Evolutionary conservation across 2,329 filamentous ascomycete species (phyloP), one percentile per base, ranked within the genome.

Genomic region (Aspergillus japonicus): DNA sequence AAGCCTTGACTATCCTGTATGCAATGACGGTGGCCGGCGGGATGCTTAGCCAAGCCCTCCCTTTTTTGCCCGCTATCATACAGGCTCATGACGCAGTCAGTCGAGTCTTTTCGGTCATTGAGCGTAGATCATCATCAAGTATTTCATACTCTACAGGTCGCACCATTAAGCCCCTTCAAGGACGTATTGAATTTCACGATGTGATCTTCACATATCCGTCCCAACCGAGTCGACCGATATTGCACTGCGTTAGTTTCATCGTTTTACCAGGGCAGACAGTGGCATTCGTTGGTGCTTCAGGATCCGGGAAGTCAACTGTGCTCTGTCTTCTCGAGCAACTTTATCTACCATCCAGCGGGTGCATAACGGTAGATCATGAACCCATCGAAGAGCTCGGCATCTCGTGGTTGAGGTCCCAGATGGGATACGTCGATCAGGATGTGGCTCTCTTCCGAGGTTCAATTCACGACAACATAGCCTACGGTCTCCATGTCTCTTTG

Each of bases 361-460:
- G 61, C 4, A 75, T 79, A 12, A 65, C 26, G 39, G 68, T 79
- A 23, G 77, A 78, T 62, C 74, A 71, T 6, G 66, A 71, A 35
- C 65, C 73, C 35, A 68, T 78, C 50, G 66, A 70, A n/a, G 62
- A 72, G 14, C 59, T 77, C 5, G 75, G 75, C 39, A 54, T 71
- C 11, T 54, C 62, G 5, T 67, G 61, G 62, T 47, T 71, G 33
- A 59, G 71, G 2, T n/a, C 16, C 4, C 50, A 65, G 7, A 49
- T 67, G 6, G 39, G 62, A 5, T 61, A 65, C 29, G 64, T 67
- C 4, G 64, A 69, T 50, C 63, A 96, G 71, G 92, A 96, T 69
- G 91, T 92, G 0, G 87, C 89, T 0, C 82, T 96, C 0, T 96
- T 96, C 71, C 87, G 87, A 54, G 91, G 88, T 0, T 91, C 90